Base-by-base conservation (phyloP, 176 grass and related monocot species). In the Bonia amplexicaulis region DNA sequence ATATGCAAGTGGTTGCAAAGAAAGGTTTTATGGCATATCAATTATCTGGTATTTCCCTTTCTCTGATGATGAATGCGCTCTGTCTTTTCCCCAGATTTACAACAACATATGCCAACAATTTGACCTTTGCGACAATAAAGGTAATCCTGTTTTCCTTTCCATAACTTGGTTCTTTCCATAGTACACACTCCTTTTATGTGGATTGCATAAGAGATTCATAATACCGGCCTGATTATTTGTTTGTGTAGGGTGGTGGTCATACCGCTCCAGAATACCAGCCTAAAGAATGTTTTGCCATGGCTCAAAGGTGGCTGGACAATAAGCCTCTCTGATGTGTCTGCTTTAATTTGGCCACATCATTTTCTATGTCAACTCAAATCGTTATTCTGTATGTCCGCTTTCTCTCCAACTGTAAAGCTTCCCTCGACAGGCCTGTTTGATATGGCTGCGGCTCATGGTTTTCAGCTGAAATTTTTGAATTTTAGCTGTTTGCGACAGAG, bases 41-140 rank as follows among this genome's bases (percentile, higher is more conserved):
- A 40, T 23, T 41, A 6, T 42, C 20, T 26, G 12, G 2, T 5
- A 3, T 79, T 31, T 46, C 7, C 19, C 62, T 27, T 31, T 16
- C 14, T 17, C 20, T 69, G 20, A 80, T 6, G 9, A 13, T 0
- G 3, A 14, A 6, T 10, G 8, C 35, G 61, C 10, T 0, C 26
- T 68, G 3, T 39, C 12, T 5, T 12, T 54, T 2, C 6, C 22
- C 17, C 27, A 84, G 82, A 44, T 84, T 66, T 41, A 76, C 82
- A 16, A 82, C 68, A 15, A 58, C 8, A 10, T 87, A 87, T 55
- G 31, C 49, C 3, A 76, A 87, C 47, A 77, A 82, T 59, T 16
- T 87, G 71, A 87, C 85, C 27, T 87, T 87, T 61, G 74, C 80
- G 1, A 79, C 55, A 1, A 12, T 88, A 15, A 88, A 88, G 80